Percentiles rank a stretch among this genome's conserved stretches.
These are phyloP conservation scores for Phytopythium oedochilum DNA, from an alignment of 352 stramenopile genomes.

Conservation along the genomic window DNA sequence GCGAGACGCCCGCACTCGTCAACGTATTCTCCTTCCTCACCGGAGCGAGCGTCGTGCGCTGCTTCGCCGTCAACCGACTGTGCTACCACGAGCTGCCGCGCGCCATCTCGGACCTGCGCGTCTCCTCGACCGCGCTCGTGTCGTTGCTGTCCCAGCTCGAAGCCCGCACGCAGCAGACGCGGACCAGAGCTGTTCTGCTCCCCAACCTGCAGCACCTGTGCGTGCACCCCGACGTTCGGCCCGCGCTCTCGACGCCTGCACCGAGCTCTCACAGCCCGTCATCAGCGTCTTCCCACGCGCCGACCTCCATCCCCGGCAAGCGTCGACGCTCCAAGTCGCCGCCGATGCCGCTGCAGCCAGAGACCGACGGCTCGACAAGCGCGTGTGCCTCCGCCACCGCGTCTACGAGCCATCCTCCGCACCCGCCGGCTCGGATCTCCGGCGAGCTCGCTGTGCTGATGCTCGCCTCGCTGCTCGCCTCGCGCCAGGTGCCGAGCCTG, in stretches of 20 bases:
- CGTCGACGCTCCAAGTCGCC: slow-evolving; percentile 1
- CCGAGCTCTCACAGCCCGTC: neutral
- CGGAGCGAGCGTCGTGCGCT: slow-evolving; percentile 9
- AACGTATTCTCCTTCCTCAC: slow-evolving; percentile 17
- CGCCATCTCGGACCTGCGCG: slow-evolving; percentile 14
- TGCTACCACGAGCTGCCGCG: slow-evolving; percentile 9
- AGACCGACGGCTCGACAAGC: neutral
- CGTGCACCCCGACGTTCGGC: neutral
- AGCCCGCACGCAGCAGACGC: neutral
- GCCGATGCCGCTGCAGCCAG: neutral
- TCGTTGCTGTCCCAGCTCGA: slow-evolving; percentile 5
- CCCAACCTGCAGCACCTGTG: slow-evolving; percentile 15
- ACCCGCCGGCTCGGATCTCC: neutral
- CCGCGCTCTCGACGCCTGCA: neutral
- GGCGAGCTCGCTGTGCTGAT: slow-evolving; percentile 13
- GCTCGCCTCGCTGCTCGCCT: slow-evolving; percentile 6
- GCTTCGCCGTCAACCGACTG: slow-evolving; percentile 13
- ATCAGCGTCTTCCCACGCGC: neutral
- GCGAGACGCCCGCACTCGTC: slow-evolving; percentile 6
- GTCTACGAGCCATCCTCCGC: too few relatives aligned
- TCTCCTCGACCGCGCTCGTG: slow-evolving; percentile 3
- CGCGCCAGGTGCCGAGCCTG: slow-evolving; percentile 5
- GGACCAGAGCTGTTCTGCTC: neutral
- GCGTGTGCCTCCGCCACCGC: too few relatives aligned
- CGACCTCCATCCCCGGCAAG: neutral